phyloP scores from a whole-genome alignment of 2,329 filamentous ascomycete species.

The Phialophora macrospora region DNA sequence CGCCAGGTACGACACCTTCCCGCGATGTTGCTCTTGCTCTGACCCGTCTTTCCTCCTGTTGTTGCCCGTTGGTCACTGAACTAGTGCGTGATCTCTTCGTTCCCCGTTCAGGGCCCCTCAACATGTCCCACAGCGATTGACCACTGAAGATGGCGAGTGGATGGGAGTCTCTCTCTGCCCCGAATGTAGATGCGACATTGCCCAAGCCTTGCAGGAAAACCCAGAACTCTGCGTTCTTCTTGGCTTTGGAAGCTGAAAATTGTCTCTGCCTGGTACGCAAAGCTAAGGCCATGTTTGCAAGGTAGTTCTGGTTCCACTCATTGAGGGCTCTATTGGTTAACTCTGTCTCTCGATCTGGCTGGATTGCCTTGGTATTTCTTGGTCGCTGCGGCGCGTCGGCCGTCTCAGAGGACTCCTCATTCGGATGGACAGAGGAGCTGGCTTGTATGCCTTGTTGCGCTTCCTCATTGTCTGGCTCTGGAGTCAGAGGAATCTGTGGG shows the following conservation, averaged over 20 bases:
- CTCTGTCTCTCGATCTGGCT: conserved; percentile 56
- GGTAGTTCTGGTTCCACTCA: conserved; percentile 64
- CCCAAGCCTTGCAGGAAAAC: conserved; percentile 64
- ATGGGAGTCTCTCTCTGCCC: conserved; percentile 48
- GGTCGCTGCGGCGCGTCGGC: conserved; percentile 43
- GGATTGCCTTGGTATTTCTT: conserved; percentile 49
- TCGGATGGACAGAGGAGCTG: conserved; percentile 20
- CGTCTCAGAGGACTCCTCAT: conserved; percentile 24
- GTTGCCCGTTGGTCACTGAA: conserved; percentile 38
- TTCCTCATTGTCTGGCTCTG: conserved; percentile 19
- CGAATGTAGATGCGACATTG: conserved; percentile 56
- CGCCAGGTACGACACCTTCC: conserved; percentile 44
- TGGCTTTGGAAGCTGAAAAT: conserved; percentile 55
- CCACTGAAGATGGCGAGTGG: conserved; percentile 66
- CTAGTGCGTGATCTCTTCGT: conserved; percentile 43
- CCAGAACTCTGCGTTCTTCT: conserved; percentile 67
- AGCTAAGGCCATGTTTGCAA: conserved; percentile 63
- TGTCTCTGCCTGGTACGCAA: conserved; percentile 52
- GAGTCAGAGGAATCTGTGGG: conserved; percentile 25
- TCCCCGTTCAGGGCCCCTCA: conserved; percentile 44
- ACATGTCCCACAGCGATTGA: conserved; percentile 55
- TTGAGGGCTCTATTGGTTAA: conserved; percentile 62
- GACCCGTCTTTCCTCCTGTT: conserved; percentile 44
- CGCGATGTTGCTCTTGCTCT: conserved; percentile 43
- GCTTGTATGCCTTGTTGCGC: conserved; percentile 29